phyloP scores from a whole-genome alignment of 2,329 filamentous ascomycete genomes.

The Thelonectria olida region DNA sequence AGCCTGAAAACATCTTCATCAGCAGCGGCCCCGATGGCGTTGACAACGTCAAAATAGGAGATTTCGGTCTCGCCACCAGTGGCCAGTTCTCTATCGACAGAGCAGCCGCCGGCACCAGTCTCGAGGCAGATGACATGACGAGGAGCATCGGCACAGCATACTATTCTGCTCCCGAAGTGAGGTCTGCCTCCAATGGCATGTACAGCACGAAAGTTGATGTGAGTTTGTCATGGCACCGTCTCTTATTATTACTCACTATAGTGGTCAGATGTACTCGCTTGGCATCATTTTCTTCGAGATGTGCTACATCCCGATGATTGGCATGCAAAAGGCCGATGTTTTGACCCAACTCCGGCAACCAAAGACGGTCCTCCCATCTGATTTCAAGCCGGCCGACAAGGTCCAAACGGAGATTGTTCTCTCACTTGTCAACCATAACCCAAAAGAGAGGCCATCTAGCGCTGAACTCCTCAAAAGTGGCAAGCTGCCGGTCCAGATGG shows the following conservation, averaged over 20 bases:
- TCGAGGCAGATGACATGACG: slow-evolving; percentile 72
- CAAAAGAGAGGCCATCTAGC: slow-evolving; percentile 83
- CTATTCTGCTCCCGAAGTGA: slow-evolving; percentile 93
- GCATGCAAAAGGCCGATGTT: slow-evolving; percentile 71
- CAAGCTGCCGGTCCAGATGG: slow-evolving; percentile 88
- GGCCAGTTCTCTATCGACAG: slow-evolving; percentile 77
- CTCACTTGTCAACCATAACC: slow-evolving; percentile 82
- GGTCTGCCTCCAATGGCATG: slow-evolving; percentile 75
- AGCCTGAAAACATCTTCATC: slow-evolving; percentile 98
- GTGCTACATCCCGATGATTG: slow-evolving; percentile 77
- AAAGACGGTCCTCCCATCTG: slow-evolving; percentile 73
- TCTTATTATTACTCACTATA: slow-evolving; percentile 17
- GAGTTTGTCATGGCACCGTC: slow-evolving; percentile 45
- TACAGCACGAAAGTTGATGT: slow-evolving; percentile 95
- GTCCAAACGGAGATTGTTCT: slow-evolving; percentile 82
- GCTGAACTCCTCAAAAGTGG: slow-evolving; percentile 84
- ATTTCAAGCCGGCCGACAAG: slow-evolving; percentile 76
- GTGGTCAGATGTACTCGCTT: slow-evolving; percentile 84
- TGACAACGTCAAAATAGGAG: slow-evolving; percentile 93
- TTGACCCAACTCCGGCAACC: slow-evolving; percentile 75
- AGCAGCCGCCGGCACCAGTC: slow-evolving; percentile 46
- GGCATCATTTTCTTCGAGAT: slow-evolving; percentile 99
- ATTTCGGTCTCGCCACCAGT: slow-evolving; percentile 93
- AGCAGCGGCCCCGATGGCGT: slow-evolving; percentile 72
- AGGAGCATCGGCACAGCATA: slow-evolving; percentile 80